Conservation (phyloP, 306 rosid genomes). For the Benincasa hispida region DNA sequence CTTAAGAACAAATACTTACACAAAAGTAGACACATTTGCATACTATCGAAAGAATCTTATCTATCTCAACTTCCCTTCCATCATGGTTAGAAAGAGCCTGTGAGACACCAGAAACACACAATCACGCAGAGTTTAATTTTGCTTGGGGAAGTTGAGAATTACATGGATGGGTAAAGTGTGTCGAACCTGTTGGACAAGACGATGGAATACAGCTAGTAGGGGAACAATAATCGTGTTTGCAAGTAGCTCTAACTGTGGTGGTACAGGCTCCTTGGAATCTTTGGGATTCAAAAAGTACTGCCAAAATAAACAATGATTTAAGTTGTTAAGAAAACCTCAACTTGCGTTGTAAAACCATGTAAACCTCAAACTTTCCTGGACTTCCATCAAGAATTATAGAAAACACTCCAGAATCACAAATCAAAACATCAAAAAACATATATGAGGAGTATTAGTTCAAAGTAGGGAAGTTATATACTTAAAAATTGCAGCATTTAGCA, state of each 20-base stretch:
- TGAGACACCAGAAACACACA: constrained; percentile 19
- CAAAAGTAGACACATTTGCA: constrained; percentile 78
- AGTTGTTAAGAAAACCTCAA: neutral
- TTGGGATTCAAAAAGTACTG: constrained; percentile 83
- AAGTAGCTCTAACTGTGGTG: constrained; percentile 65
- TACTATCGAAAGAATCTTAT: constrained; percentile 46
- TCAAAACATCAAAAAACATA: neutral
- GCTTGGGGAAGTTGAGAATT: neutral
- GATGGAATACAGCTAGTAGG: constrained; percentile 53
- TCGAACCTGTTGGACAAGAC: constrained; percentile 43
- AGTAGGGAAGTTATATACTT: neutral
- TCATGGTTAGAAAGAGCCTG: constrained; percentile 39
- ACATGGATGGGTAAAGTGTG: neutral
- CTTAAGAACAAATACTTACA: constrained; percentile 34
- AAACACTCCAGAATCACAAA: neutral
- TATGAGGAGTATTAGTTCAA: neutral
- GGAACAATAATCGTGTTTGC: constrained; percentile 58
- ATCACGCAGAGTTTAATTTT: neutral
- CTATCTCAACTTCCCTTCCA: constrained; percentile 31
- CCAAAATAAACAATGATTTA: constrained; percentile 1
- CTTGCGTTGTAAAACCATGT: neutral
- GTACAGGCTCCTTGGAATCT: constrained; percentile 68
- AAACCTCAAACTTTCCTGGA: neutral
- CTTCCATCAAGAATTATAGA: neutral
- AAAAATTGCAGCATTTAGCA: neutral